Percentiles rank a stretch among this genome's conserved stretches.
phyloP scores from a whole-genome alignment of 1,139 yeast genomes.

The Candida sanyaensis region DNA sequence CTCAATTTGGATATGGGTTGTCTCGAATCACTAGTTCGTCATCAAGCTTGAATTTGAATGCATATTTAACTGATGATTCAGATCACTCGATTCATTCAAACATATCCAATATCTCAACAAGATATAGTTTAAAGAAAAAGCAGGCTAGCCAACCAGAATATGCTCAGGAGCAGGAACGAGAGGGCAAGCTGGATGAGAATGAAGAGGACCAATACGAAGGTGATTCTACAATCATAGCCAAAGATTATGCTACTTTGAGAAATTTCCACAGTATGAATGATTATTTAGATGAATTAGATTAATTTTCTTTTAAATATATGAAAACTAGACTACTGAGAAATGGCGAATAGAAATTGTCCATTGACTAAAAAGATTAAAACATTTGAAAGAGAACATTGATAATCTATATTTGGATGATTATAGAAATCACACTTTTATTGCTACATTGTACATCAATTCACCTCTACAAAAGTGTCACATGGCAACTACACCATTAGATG shows the following conservation, averaged over 20 bases:
- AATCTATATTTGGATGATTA: no score
- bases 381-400: no score
- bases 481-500: no score
- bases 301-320: not conserved
- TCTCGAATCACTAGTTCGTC: slow-evolving; percentile 43
- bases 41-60: slow-evolving; percentile 46
- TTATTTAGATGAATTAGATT: slow-evolving; percentile 27
- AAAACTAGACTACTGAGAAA: no score
- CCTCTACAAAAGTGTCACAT: not conserved
- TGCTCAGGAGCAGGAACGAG: slow-evolving; percentile 5
- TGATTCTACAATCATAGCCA: slow-evolving; percentile 18
- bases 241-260: slow-evolving; percentile 13
- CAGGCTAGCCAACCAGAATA: not conserved
- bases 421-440: no score
- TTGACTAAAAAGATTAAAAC: no score
- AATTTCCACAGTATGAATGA: slow-evolving; percentile 26
- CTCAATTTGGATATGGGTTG: slow-evolving; percentile 25
- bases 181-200: slow-evolving; percentile 9
- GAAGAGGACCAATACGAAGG: slow-evolving; percentile 19
- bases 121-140: slow-evolving; percentile 9
- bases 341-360: no score
- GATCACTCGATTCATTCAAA: slow-evolving; percentile 8
- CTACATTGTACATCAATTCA: no score
- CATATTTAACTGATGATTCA: slow-evolving; percentile 43
- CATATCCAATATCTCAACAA: slow-evolving; percentile 7